A percentile compares a stretch with the other conserved stretches of the same genome.
Conservation (phyloP, 352 stramenopile genomes). For the Phytophthora constricta region DNA sequence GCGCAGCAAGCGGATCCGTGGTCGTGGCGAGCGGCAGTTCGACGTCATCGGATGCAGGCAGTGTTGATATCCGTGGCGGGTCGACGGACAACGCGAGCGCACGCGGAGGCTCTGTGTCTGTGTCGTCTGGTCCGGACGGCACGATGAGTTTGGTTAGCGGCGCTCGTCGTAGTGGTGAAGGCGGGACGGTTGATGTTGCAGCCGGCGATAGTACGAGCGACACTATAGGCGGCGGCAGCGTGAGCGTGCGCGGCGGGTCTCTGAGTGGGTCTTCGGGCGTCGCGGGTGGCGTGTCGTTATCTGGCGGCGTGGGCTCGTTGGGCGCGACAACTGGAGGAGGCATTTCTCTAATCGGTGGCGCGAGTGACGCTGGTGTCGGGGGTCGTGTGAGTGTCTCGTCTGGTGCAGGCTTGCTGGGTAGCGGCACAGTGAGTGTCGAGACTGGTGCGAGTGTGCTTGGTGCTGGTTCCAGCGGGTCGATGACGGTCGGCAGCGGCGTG, state of each 20-base stretch:
- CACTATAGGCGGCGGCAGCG: conserved; percentile 17
- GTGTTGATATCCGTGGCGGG: neutral
- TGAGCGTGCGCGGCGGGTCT: conserved; percentile 7
- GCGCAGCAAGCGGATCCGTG: conserved; percentile 6
- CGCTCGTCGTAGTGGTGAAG: conserved; percentile 13
- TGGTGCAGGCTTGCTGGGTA: neutral
- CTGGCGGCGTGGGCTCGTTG: conserved; percentile 22
- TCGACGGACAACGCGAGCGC: neutral
- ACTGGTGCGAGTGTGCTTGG: neutral
- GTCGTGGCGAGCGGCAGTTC: conserved; percentile 19
- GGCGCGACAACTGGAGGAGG: conserved; percentile 7
- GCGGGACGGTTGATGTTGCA: conserved; percentile 20
- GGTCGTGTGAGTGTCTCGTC: neutral
- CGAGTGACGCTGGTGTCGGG: neutral
- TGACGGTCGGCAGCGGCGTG: neutral
- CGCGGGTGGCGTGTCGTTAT: conserved; percentile 17
- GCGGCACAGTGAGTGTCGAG: neutral
- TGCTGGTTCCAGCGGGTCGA: neutral
- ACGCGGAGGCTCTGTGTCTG: conserved; percentile 3
- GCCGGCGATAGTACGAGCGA: conserved; percentile 20
- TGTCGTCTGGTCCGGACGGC: conserved; percentile 1
- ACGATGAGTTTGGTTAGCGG: neutral
- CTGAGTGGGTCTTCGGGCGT: conserved; percentile 1
- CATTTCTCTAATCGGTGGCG: conserved; percentile 3
- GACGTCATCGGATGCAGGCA: conserved; percentile 10